These are phyloP conservation scores for Zostera marina DNA, from an alignment of 116 monocot genomes.

Conservation along the genomic window DNA sequence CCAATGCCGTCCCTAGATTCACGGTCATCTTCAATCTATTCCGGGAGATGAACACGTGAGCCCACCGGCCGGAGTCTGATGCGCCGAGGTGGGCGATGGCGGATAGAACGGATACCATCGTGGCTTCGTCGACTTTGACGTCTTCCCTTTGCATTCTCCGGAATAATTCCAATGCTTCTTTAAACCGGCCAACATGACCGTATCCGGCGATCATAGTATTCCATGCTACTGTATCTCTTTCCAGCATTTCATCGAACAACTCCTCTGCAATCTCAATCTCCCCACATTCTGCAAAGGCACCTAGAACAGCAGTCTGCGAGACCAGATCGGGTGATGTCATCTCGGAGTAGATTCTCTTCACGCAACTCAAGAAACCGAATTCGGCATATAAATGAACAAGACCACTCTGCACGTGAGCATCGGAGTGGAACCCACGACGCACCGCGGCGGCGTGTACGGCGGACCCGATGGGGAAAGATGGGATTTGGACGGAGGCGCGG, in stretches of 20 bases:
- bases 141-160: conserved; percentile 35
- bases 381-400: conserved; percentile 50
- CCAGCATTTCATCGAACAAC: conserved; percentile 54
- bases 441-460: conserved; percentile 41
- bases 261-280: conserved; percentile 29
- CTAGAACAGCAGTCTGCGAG: conserved; percentile 40
- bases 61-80: conserved; percentile 57
- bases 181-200: conserved; percentile 30
- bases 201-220: conserved; percentile 72
- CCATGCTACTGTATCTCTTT: conserved; percentile 44
- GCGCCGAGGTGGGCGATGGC: conserved; percentile 59
- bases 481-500: conserved; percentile 25
- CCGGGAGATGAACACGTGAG: conserved; percentile 26
- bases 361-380: conserved; percentile 11
- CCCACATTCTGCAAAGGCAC: conserved; percentile 26
- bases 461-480: conserved; percentile 5
- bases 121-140: conserved; percentile 32
- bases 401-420: conserved; percentile 42
- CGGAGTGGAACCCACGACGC: conserved; percentile 28
- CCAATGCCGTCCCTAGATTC: conserved; percentile 44
- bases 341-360: conserved; percentile 19
- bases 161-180: conserved; percentile 53
- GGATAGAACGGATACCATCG: conserved; percentile 58
- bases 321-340: conserved; percentile 32
- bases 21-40: conserved; percentile 16